Evolutionary conservation across 2,329 filamentous ascomycete genomes (phyloP).

Genomic region (Colletotrichum sp.): DNA sequence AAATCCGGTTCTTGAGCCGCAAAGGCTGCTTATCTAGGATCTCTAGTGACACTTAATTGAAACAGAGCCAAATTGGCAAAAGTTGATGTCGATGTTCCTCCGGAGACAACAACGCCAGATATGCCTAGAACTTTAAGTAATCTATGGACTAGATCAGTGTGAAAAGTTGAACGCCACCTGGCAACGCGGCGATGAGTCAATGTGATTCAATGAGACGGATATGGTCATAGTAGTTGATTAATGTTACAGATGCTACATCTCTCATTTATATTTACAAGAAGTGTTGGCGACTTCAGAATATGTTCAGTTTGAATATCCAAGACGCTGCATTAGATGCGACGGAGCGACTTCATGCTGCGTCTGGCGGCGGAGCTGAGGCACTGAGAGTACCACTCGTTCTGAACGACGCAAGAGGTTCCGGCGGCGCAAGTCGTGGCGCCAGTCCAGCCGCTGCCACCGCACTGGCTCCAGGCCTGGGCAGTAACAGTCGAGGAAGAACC

Average conservation of each 20-base stretch:
- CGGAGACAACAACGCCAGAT: too few relatives aligned
- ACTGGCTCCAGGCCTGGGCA: conserved; percentile 24
- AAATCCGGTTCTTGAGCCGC: too few relatives aligned
- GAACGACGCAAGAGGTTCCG: conserved; percentile 22
- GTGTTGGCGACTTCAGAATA: neutral
- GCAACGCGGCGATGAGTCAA: too few relatives aligned
- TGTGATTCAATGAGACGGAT: neutral
- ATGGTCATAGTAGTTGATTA: neutral
- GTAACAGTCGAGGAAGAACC: neutral
- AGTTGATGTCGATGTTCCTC: too few relatives aligned
- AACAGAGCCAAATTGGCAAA: too few relatives aligned
- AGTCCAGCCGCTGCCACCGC: conserved; percentile 27
- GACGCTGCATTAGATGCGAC: neutral
- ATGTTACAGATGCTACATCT: neutral
- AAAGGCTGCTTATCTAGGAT: too few relatives aligned
- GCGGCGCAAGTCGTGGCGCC: conserved; percentile 27
- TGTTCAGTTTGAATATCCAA: neutral
- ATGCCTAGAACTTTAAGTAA: too few relatives aligned
- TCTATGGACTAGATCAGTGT: too few relatives aligned
- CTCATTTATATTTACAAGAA: neutral
- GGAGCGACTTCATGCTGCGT: neutral
- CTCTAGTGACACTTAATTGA: too few relatives aligned
- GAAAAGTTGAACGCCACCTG: too few relatives aligned
- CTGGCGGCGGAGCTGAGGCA: conserved; percentile 44
- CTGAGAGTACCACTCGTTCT: conserved; percentile 56